Base-by-base conservation (phyloP, 177 flowering plant genomes). In the Tripterygium wilfordii region DNA sequence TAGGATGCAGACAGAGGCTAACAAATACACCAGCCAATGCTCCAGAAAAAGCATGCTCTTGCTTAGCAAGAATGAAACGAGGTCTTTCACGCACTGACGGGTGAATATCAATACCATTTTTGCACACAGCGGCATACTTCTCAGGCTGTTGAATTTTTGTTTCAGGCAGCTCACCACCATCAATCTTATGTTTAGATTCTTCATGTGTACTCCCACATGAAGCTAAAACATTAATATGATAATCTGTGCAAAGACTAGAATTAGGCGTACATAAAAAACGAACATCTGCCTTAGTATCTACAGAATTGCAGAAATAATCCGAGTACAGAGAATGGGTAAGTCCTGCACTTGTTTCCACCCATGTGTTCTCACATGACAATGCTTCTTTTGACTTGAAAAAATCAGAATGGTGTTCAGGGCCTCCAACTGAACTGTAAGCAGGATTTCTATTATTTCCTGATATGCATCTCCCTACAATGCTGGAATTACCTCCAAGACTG, bases 1-100 rank as follows among this genome's bases (percentile, higher is more conserved):
- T 58, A 17, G 99, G 99, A 71, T 92, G 99, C 23, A 92, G 74
- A 65, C 92, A 92, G 39, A 92, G 79, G 63, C 99, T 92, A 48
- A 92, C 99, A 71, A 69, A 77, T 50, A 75, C 54, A 45, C 97
- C 99, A 48, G 97, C 82, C 61, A 87, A 72, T 54, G 96, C 97
- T 49, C 99, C 99, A 2, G 99, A 91, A 73, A 89, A 65, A 59
- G 97, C 99, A 78, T 92, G 95, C 65, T 79, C 73, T 62, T 80
- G 80, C 58, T 78, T 79, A 51, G 80, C 82, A 70, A 74, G 51
- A 31, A 58, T 15, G 57, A 48, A 37, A 19, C 17, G 42, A 49
- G 71, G 44, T 38, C 65, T 74, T 51, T 61, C 60, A 39, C 20
- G 49, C 14, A 33, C 30, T 22, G 56, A 45, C 24, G 63, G 37